phyloP scores from a whole-genome alignment of 768 basidiomycete species.

The Steccherinum ochraceum region DNA sequence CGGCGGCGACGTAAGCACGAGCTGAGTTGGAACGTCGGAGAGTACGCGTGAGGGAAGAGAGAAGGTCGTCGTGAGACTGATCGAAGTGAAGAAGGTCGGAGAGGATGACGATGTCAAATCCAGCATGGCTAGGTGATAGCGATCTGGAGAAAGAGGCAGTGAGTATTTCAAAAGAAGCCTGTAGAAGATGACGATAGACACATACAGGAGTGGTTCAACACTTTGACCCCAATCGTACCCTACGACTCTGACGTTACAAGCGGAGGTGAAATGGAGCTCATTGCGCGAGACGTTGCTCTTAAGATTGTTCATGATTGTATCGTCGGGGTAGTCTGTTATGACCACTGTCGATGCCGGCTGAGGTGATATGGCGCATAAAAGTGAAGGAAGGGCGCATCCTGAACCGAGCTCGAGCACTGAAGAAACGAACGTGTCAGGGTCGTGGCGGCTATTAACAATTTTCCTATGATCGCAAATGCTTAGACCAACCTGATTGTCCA shows the following conservation, averaged over 20 bases:
- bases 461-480: not conserved
- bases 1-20: slow-evolving; percentile 54
- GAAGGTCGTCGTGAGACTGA: slow-evolving; percentile 48
- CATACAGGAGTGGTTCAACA: slow-evolving; percentile 41
- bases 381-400: slow-evolving; percentile 61
- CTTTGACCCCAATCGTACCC: slow-evolving; percentile 67
- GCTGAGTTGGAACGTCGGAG: slow-evolving; percentile 36
- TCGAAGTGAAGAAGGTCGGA: slow-evolving; percentile 72
- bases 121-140: slow-evolving; percentile 5
- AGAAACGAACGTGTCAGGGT: not conserved
- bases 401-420: slow-evolving; percentile 69
- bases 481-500: slow-evolving; percentile 33
- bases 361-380: slow-evolving; percentile 43
- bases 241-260: slow-evolving; percentile 36
- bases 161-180: no score
- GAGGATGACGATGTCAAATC: slow-evolving; percentile 56
- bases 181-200: slow-evolving; percentile 4
- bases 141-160: no score
- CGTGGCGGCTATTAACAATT: no score
- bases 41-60: slow-evolving; percentile 43
- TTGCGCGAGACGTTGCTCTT: slow-evolving; percentile 50
- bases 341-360: slow-evolving; percentile 48
- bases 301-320: slow-evolving; percentile 52
- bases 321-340: slow-evolving; percentile 66
- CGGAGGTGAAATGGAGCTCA: slow-evolving; percentile 22